Evolutionary conservation across 345 rosid genomes (phyloP), one percentile per base, ranked within the genome.

Genomic region (Hevea brasiliensis): DNA sequence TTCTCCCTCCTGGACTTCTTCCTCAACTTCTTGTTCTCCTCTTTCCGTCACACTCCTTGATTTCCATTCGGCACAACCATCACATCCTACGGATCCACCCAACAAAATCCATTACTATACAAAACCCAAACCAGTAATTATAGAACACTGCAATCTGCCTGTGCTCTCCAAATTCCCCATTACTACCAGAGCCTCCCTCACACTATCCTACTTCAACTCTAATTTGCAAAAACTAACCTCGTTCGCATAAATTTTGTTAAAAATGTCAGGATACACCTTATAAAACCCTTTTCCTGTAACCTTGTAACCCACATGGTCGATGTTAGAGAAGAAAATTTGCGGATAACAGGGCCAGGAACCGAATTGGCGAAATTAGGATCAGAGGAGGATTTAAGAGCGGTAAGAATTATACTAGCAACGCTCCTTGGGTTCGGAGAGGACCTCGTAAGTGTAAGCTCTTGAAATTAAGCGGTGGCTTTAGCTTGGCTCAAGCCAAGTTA

Each of bases 371-470:
- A 53, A 66, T 74, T 77, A 70, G 81, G 82, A 59, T 87, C 88
- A 78, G 97, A 88, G 89, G 73, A 95, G 88, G 82, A 92, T 89
- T 74, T 91, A 96, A 59, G 97, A 90, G 48, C 99, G 96, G 73
- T 92, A 97, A 74, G 94, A 88, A 70, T 95, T 98, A 68, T 95
- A 95, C 96, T 92, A 90, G 26, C 97, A 82, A 21, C 99, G 94
- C 73, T 92, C 97, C 73, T 88, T 89, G 37, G 99, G 90, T 65
- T 95, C 98, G 24, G 92, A 89, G 80, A 92, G 85, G 74, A 92
- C 89, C 76, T 91, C 97, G 79, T 91, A 92, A 8, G 98, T 94
- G 74, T 87, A 89, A 95, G 97, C 83, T 92, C 97, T 77, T 95
- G 99, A 83, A 92, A 95, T 78, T 87, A 92, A 32, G 96, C 90